A percentile compares a stretch with the other conserved stretches of the same genome.
Conservation (phyloP, 208 protist genomes). For the Phytomonas francai region DNA sequence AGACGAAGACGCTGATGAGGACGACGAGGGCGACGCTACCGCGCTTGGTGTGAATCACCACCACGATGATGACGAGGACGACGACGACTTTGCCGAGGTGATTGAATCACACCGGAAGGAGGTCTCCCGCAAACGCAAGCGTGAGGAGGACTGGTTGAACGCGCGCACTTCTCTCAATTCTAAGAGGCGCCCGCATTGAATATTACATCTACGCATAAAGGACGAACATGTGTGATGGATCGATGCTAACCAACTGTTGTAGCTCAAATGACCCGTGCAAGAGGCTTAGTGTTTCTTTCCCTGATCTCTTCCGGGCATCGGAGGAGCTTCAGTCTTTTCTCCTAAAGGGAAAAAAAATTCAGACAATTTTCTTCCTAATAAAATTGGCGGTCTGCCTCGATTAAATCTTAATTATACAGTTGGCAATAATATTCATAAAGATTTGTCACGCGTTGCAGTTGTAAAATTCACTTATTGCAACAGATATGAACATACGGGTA, state of each 20-base stretch:
- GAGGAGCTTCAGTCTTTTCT: background rate
- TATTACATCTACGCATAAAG: background rate
- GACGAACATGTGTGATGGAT: background rate
- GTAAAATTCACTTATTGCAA: background rate
- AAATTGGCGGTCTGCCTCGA: background rate
- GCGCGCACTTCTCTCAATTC: slow-evolving; percentile 16
- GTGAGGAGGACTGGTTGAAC: slow-evolving; percentile 67
- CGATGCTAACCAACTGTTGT: background rate
- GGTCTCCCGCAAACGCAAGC: slow-evolving; percentile 59
- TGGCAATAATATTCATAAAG: background rate
- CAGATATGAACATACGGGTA: background rate
- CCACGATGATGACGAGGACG: slow-evolving; percentile 36
- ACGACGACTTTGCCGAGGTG: slow-evolving; percentile 74
- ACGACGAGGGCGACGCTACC: slow-evolving; percentile 22
- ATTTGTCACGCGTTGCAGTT: background rate
- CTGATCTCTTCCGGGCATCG: background rate
- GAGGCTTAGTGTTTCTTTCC: background rate
- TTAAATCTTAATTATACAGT: background rate
- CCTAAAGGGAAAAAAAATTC: background rate
- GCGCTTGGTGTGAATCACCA: slow-evolving; percentile 26
- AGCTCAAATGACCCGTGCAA: background rate
- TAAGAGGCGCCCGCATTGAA: background rate
- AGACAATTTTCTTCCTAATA: background rate
- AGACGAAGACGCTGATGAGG: slow-evolving; percentile 20
- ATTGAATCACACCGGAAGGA: slow-evolving; percentile 55